Base-by-base conservation (phyloP, 331 rosid genomes). In the Pyracantha coccinea region DNA sequence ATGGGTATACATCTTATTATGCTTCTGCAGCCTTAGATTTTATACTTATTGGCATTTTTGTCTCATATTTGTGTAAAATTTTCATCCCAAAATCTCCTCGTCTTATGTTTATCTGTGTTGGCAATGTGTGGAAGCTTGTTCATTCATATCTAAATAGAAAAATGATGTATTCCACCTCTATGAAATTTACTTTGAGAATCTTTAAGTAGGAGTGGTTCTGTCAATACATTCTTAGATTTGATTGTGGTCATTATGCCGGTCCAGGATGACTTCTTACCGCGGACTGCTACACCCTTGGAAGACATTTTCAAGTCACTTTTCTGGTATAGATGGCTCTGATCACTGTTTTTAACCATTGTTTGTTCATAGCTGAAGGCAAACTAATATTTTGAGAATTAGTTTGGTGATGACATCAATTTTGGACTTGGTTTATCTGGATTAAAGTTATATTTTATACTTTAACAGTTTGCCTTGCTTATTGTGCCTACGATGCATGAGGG, bases 251-350 rank as follows among this genome's bases (percentile, higher is more conserved):
- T 70, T 69, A 71, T 78, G 62, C 57, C 73, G 79, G 64, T 70
- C 77, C 89, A 93, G 98, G 98, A 93, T 86, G 98, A 93, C 83
- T 93, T 93, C 85, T 85, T 93, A 72, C 97, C 98, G 17, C 86
- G 98, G 85, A 93, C 97, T 14, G 98, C 98, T 69, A 93, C 98
- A 52, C 98, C 98, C 61, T 84, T 93, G 89, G 98, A 93, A 85
- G 98, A 93, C 87, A 89, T 93, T 79, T 93, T 91, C 88, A 93
- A 91, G 89, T 93, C 97, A 72, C 84, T 91, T 81, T 89, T 91
- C 89, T 93, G 98, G 98, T 93, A 93, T 68, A 65, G 64, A 61
- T 57, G 45, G 13, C 45, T 81, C 61, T 63, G 33, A 44, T 67
- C 64, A 45, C 60, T 59, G 45, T 35, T 8, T 60, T 52, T 11